Evolutionary conservation across 2,329 filamentous ascomycete species (phyloP).

Genomic region (Orbilia blumenaviensis): DNA sequence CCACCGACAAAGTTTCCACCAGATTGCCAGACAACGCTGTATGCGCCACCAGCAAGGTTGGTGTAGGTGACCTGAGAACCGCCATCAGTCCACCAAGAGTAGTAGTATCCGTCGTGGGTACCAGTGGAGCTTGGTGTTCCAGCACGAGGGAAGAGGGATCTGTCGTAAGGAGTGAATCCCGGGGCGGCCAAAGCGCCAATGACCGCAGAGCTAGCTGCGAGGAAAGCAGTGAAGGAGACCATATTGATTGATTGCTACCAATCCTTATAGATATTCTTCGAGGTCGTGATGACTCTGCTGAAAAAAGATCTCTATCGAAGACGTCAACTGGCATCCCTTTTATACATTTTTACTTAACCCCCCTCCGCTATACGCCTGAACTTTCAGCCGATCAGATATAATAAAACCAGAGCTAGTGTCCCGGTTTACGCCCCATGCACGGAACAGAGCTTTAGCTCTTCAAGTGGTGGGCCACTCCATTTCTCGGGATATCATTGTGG

Average conservation of each 20-base stretch:
- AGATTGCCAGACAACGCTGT: conserved; percentile 65
- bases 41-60: conserved; percentile 66
- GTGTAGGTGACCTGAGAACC: conserved; percentile 66
- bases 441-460: neutral
- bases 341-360: conserved; percentile 16
- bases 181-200: conserved; percentile 61
- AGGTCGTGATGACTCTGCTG: conserved; percentile 11
- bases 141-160: conserved; percentile 58
- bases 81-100: conserved; percentile 70
- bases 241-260: conserved; percentile 27
- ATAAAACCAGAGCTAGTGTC: neutral
- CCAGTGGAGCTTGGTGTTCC: conserved; percentile 65
- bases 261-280: neutral
- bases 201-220: conserved; percentile 57
- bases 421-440: neutral
- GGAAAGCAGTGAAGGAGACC: conserved; percentile 47
- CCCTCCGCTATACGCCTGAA: neutral
- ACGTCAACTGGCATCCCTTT: conserved; percentile 14
- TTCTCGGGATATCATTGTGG: conserved; percentile 35
- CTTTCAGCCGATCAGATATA: neutral
- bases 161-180: conserved; percentile 58
- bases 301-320: neutral
- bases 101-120: conserved; percentile 69
- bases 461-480: neutral
- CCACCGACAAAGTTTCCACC: conserved; percentile 65